Evolutionary conservation across 2,329 filamentous ascomycete species (phyloP).

Genomic region (Claviceps humidiphila): DNA sequence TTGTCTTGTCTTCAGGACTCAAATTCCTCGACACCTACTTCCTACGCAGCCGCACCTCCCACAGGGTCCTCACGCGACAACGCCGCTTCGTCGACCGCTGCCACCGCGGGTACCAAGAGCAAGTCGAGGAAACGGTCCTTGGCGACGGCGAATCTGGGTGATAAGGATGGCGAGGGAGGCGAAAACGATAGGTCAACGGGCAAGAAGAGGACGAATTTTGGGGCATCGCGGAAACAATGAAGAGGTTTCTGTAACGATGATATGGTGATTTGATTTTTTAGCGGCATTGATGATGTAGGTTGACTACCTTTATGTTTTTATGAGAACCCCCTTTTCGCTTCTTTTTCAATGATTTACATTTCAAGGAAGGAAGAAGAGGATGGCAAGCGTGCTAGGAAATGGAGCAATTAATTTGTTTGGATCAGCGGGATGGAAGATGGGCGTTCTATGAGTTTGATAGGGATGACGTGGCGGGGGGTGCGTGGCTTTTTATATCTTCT

Average conservation of each 20-base stretch:
- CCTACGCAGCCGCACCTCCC: slow-evolving; percentile 40
- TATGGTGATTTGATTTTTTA: not conserved
- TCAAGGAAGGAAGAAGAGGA: not conserved
- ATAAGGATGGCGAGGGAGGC: slow-evolving; percentile 36
- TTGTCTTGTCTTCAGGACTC: slow-evolving; percentile 20
- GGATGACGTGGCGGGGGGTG: not conserved
- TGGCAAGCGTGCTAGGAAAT: not conserved
- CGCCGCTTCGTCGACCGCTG: slow-evolving; percentile 42
- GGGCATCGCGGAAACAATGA: slow-evolving; percentile 36
- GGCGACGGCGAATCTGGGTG: slow-evolving; percentile 6
- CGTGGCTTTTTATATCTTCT: not conserved
- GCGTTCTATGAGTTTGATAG: not conserved
- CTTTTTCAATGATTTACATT: not conserved
- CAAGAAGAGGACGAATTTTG: slow-evolving; percentile 47
- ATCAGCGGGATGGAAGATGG: not conserved
- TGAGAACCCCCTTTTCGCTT: not conserved
- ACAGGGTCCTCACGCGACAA: slow-evolving; percentile 39
- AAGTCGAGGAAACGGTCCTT: slow-evolving; percentile 39
- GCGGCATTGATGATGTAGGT: not conserved
- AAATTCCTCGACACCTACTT: slow-evolving; percentile 30
- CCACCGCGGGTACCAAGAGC: slow-evolving; percentile 31
- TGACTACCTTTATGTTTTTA: not conserved
- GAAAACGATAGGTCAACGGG: slow-evolving; percentile 40
- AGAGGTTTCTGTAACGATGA: not conserved
- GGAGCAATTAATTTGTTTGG: not conserved